These are phyloP conservation scores for Colletotrichum eleusines DNA, from an alignment of 2,329 filamentous ascomycete species.

Conservation along the genomic window DNA sequence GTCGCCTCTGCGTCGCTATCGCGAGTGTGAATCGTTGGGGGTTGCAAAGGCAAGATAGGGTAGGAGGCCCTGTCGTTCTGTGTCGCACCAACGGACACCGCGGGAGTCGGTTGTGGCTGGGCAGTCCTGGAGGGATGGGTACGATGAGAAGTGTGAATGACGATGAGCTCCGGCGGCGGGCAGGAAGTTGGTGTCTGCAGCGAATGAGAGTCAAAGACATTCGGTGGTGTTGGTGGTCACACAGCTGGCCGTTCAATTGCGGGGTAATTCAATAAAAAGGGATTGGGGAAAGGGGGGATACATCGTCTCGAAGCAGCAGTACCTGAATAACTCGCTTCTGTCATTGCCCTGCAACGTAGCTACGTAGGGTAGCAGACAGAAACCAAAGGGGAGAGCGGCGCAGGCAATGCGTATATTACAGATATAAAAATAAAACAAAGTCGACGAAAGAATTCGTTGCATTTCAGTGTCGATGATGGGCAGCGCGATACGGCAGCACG, in stretches of 20 bases:
- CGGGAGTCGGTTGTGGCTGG: conserved; percentile 11
- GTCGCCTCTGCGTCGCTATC: conserved; percentile 9
- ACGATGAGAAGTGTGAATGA: conserved; percentile 20
- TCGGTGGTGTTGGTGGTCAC: background rate
- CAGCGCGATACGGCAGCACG: conserved; percentile 27
- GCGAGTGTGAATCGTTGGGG: conserved; percentile 11
- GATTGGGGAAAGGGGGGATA: conserved; percentile 1
- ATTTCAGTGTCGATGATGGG: conserved; percentile 14
- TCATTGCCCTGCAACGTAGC: conserved; percentile 10
- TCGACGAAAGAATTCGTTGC: conserved; percentile 8
- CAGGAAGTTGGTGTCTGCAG: conserved; percentile 12
- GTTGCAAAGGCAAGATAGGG: conserved; percentile 2
- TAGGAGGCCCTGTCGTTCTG: conserved; percentile 6
- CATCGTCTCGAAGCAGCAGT: background rate
- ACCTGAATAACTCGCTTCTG: background rate
- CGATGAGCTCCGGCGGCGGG: conserved; percentile 21
- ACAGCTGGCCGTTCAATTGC: conserved; percentile 18
- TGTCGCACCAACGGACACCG: conserved; percentile 16
- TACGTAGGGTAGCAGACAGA: conserved; percentile 4
- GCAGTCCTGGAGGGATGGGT: conserved; percentile 4
- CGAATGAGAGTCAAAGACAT: conserved; percentile 8
- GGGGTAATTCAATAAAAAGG: conserved; percentile 32
- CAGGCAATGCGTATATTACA: background rate
- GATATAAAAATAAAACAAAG: background rate
- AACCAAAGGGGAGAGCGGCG: background rate